phyloP scores from a whole-genome alignment of 169 alveolate species.

The Amoebophrya sp. region DNA sequence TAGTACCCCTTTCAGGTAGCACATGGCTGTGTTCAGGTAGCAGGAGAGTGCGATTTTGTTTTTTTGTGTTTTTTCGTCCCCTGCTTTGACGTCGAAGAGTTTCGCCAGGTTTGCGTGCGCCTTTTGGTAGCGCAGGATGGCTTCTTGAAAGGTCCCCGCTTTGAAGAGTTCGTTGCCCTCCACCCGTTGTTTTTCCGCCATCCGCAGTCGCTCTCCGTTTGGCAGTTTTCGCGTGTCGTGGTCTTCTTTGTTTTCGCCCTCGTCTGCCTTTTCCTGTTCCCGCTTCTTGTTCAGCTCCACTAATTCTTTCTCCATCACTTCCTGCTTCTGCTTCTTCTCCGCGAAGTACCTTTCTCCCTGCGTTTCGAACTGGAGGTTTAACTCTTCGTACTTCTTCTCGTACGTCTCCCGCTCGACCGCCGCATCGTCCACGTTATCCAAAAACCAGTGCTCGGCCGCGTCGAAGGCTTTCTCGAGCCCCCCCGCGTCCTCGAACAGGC shows the following conservation, averaged over 20 bases:
- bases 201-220: not conserved
- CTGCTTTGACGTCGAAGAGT: not conserved
- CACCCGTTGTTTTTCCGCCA: not conserved
- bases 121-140: not conserved
- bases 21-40: not conserved
- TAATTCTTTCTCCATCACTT: not conserved
- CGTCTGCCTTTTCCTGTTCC: no score
- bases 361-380: not conserved
- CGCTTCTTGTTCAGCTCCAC: not conserved
- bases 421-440: not conserved
- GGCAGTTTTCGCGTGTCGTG: not conserved
- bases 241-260: not conserved
- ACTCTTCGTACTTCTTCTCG: not conserved
- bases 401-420: not conserved
- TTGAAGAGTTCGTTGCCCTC: not conserved
- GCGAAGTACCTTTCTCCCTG: not conserved
- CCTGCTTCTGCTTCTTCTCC: not conserved
- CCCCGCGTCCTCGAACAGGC: no score
- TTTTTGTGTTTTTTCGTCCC: not conserved
- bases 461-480: not conserved
- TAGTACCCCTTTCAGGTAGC: not conserved
- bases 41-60: not conserved
- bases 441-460: not conserved
- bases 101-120: not conserved
- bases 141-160: not conserved